phyloP scores from a whole-genome alignment of 2,329 filamentous ascomycete species.

The Leptoxyphium fumago region DNA sequence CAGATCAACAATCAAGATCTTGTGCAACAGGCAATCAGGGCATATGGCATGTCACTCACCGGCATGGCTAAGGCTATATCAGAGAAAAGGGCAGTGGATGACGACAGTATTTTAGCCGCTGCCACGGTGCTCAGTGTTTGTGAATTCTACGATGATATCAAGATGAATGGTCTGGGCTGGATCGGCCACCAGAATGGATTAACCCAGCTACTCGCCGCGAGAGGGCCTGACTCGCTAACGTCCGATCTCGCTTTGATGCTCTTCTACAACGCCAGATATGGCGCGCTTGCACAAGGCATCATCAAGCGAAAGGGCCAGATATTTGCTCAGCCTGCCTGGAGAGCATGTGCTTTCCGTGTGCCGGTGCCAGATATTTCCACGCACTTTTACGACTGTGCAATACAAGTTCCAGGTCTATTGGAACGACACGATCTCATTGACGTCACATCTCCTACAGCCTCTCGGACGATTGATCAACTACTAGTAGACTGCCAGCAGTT shows the following conservation, averaged over 20 bases:
- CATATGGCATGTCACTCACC: slow-evolving; percentile 12
- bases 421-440: slow-evolving; percentile 13
- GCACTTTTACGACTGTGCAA: slow-evolving; percentile 14
- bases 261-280: slow-evolving; percentile 15
- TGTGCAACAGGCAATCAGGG: slow-evolving; percentile 10
- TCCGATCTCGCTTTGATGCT: slow-evolving; percentile 13
- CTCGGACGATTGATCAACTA: slow-evolving; percentile 7
- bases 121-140: slow-evolving; percentile 15
- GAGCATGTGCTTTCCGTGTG: slow-evolving; percentile 9
- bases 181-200: slow-evolving; percentile 14
- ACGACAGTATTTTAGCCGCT: slow-evolving; percentile 17
- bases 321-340: slow-evolving; percentile 15
- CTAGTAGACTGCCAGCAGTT: slow-evolving; percentile 9
- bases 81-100: slow-evolving; percentile 5
- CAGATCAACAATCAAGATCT: slow-evolving; percentile 11
- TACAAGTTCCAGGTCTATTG: slow-evolving; percentile 16
- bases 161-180: slow-evolving; percentile 15
- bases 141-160: slow-evolving; percentile 19
- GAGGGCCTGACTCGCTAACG: slow-evolving; percentile 13
- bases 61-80: slow-evolving; percentile 5
- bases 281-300: slow-evolving; percentile 12
- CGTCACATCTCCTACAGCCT: background rate
- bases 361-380: slow-evolving; percentile 11
- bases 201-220: slow-evolving; percentile 14
- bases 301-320: slow-evolving; percentile 15